These are phyloP conservation scores for Microbotryum silenes-acaulis DNA, from an alignment of 1,284 basidiomycete species.

Conservation along the genomic window DNA sequence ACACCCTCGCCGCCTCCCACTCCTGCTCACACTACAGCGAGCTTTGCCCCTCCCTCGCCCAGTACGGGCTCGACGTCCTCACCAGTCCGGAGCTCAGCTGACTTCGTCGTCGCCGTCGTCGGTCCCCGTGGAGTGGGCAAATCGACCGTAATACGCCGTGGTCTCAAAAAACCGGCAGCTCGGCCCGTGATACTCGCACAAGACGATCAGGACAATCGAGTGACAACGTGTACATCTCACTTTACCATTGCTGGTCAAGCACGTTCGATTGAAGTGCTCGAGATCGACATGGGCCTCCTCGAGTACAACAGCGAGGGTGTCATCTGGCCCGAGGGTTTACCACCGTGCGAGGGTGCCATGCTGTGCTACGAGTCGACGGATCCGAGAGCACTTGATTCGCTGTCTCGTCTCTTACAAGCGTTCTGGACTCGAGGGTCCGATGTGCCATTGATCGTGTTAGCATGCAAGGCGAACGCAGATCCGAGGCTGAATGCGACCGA, in stretches of 20 bases:
- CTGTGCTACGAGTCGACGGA: slow-evolving; percentile 38
- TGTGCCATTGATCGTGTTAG: slow-evolving; percentile 35
- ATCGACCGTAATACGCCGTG: slow-evolving; percentile 34
- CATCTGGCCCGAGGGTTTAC: slow-evolving; percentile 33
- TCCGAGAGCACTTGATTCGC: slow-evolving; percentile 23
- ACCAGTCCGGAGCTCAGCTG: not conserved
- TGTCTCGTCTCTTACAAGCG: slow-evolving; percentile 32
- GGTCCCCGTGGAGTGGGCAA: slow-evolving; percentile 38
- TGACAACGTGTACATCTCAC: slow-evolving; percentile 29
- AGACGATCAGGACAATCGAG: slow-evolving; percentile 29
- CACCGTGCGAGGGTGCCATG: slow-evolving; percentile 35
- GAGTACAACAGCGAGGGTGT: slow-evolving; percentile 28
- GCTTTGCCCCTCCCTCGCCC: too few species aligned
- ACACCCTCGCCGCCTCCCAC: not conserved
- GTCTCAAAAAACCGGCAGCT: slow-evolving; percentile 22
- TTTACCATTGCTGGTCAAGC: slow-evolving; percentile 24
- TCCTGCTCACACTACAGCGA: not conserved
- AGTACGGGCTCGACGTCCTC: not conserved
- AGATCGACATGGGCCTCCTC: slow-evolving; percentile 35
- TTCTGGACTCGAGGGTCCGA: slow-evolving; percentile 37
- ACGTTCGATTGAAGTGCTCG: slow-evolving; percentile 34
- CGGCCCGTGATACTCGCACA: slow-evolving; percentile 12
- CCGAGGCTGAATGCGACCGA: slow-evolving; percentile 19
- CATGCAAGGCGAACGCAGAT: slow-evolving; percentile 33
- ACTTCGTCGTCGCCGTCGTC: slow-evolving; percentile 32